Conservation (phyloP, 495 filamentous ascomycete genomes). For the Penicillium crystallinum region DNA sequence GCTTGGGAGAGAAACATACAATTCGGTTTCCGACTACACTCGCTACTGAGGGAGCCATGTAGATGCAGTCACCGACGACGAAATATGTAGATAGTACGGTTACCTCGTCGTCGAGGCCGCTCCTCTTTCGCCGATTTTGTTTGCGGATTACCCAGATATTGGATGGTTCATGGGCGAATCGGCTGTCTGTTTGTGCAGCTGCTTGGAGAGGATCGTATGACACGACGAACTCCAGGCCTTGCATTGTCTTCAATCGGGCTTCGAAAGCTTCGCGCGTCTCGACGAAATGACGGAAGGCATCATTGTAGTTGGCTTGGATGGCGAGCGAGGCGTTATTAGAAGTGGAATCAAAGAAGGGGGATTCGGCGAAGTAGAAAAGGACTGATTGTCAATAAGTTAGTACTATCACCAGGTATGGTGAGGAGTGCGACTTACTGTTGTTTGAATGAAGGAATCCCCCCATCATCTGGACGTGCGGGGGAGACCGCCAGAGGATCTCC, state of each 20-base stretch:
- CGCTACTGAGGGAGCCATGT: slow-evolving; percentile 78
- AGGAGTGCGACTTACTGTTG: slow-evolving; percentile 33
- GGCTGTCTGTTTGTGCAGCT: slow-evolving; percentile 58
- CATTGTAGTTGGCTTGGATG: slow-evolving; percentile 70
- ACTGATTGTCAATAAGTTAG: slow-evolving; percentile 35
- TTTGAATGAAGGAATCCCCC: slow-evolving; percentile 49
- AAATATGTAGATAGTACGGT: slow-evolving; percentile 74
- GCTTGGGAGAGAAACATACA: slow-evolving; percentile 41
- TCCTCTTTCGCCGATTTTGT: slow-evolving; percentile 63
- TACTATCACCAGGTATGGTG: background rate
- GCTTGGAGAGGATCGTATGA: slow-evolving; percentile 64
- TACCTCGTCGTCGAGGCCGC: slow-evolving; percentile 60
- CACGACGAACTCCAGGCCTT: slow-evolving; percentile 77
- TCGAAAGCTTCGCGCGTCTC: slow-evolving; percentile 77
- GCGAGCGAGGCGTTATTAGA: slow-evolving; percentile 81
- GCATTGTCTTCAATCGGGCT: slow-evolving; percentile 66
- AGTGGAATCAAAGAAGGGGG: slow-evolving; percentile 84
- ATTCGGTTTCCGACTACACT: slow-evolving; percentile 73
- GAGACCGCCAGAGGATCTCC: slow-evolving; percentile 72
- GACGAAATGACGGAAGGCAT: slow-evolving; percentile 57
- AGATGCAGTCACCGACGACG: slow-evolving; percentile 77
- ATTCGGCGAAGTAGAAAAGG: slow-evolving; percentile 84
- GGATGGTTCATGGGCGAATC: slow-evolving; percentile 45
- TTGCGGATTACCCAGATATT: slow-evolving; percentile 92
- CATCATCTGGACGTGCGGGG: slow-evolving; percentile 55